Percentiles rank a stretch among this genome's conserved stretches.
These are phyloP conservation scores for Athelia sp. DNA, from an alignment of 1,284 basidiomycete species.

Conservation along the genomic window DNA sequence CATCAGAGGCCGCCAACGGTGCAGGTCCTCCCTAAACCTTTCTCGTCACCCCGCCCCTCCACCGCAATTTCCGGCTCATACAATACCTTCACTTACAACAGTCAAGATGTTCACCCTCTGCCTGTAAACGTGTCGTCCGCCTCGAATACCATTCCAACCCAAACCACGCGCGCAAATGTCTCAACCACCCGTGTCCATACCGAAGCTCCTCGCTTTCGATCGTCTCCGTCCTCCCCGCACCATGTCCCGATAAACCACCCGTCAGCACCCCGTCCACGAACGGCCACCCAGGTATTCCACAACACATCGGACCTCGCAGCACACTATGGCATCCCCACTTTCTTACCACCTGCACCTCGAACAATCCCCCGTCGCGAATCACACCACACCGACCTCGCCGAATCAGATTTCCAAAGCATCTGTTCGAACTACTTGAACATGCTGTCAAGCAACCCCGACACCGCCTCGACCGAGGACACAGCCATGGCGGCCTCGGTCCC, in stretches of 20 bases:
- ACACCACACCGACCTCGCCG: conserved; percentile 16
- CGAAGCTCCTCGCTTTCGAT: conserved; percentile 20
- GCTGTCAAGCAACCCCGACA: conserved; percentile 34
- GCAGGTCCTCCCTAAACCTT: conserved; percentile 27
- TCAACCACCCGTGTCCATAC: conserved; percentile 18
- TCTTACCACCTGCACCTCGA: conserved; percentile 59
- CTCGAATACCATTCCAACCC: conserved; percentile 23
- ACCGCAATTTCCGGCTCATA: conserved; percentile 33
- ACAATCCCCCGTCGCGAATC: conserved; percentile 39
- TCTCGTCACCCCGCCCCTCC: conserved; percentile 25
- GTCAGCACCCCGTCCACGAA: conserved; percentile 35
- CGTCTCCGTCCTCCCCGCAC: conserved; percentile 31
- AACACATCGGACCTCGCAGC: conserved; percentile 55
- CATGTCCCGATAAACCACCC: conserved; percentile 42
- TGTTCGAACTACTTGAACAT: conserved; percentile 45
- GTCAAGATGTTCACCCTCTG: conserved; percentile 30
- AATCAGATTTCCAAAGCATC: conserved; percentile 27
- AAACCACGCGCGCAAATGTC: conserved; percentile 24
- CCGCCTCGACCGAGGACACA: conserved; percentile 8
- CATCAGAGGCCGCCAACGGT: conserved; percentile 30
- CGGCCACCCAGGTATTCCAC: conserved; percentile 40
- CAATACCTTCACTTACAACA: conserved; percentile 16
- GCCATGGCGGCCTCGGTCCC: conserved; percentile 5
- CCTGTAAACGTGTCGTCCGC: conserved; percentile 28
- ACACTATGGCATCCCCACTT: conserved; percentile 71